Evolutionary conservation across 495 filamentous ascomycete genomes (phyloP).

Genomic region (Tricharina praecox): DNA sequence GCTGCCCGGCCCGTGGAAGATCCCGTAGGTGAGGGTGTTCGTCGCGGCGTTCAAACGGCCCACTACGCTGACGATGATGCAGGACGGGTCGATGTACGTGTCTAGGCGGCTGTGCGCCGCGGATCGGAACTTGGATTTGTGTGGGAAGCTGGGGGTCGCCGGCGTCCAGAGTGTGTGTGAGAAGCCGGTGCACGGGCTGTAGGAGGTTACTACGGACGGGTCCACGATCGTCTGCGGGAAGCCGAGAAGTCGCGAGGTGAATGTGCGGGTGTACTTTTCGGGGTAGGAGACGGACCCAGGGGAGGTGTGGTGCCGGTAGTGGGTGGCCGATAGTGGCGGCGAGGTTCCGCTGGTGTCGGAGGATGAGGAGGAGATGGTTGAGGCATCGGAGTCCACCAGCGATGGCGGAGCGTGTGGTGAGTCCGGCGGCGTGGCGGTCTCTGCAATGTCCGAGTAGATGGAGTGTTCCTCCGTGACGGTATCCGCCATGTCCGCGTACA

Average conservation of each 20-base stretch:
- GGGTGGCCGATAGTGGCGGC: not conserved
- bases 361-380: not conserved
- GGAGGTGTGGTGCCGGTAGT: not conserved
- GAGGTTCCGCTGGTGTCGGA: not conserved
- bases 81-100: not conserved
- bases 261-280: conserved; percentile 1
- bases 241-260: not conserved
- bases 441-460: no score
- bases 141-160: not conserved
- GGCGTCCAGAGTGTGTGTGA: not conserved
- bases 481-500: no score
- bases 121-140: not conserved
- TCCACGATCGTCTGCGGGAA: not conserved
- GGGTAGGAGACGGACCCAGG: not conserved
- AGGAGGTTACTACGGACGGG: not conserved
- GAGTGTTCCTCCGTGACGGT: no score
- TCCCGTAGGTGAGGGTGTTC: not conserved
- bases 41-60: not conserved
- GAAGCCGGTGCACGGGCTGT: not conserved
- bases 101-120: not conserved
- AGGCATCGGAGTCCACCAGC: not conserved
- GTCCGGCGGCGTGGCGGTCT: no score
- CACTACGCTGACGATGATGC: not conserved
- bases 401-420: not conserved
- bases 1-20: conserved; percentile 2